These are phyloP conservation scores for Ogataea sp. DNA, from an alignment of 805 yeast genomes.

Conservation along the genomic window DNA sequence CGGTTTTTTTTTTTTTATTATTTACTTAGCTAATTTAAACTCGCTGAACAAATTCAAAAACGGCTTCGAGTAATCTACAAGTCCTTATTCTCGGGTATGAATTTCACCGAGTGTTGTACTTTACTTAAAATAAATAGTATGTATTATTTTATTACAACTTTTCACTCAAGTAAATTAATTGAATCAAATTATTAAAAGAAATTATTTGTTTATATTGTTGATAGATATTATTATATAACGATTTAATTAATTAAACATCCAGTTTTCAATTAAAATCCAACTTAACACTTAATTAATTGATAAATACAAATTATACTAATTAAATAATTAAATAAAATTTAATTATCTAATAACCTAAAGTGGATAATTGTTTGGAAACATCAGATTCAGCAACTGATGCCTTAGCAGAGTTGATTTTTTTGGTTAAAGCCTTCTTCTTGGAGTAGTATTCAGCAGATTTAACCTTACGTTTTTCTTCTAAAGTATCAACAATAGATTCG, in stretches of 20 bases:
- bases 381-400: conserved; percentile 85
- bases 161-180: neutral
- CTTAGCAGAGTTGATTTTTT: conserved; percentile 84
- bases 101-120: too few relatives aligned
- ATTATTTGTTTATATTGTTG: neutral
- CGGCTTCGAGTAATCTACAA: too few relatives aligned
- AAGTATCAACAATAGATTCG: conserved; percentile 94
- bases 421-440: conserved; percentile 92
- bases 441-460: conserved; percentile 98
- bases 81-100: too few relatives aligned
- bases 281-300: too few relatives aligned
- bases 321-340: neutral
- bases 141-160: too few relatives aligned
- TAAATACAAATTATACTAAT: too few relatives aligned
- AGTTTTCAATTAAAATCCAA: too few relatives aligned
- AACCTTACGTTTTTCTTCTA: conserved; percentile 99
- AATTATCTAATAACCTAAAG: conserved; percentile 85
- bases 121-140: too few relatives aligned
- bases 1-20: too few relatives aligned
- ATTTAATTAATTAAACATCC: too few relatives aligned
- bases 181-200: neutral
- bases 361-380: conserved; percentile 88
- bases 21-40: too few relatives aligned
- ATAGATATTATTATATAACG: neutral
- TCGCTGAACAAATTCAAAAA: too few relatives aligned